Evolutionary conservation across 164 flowering plant species (phyloP), one percentile per base, ranked within the genome.

Genomic region (Amborella trichopoda): DNA sequence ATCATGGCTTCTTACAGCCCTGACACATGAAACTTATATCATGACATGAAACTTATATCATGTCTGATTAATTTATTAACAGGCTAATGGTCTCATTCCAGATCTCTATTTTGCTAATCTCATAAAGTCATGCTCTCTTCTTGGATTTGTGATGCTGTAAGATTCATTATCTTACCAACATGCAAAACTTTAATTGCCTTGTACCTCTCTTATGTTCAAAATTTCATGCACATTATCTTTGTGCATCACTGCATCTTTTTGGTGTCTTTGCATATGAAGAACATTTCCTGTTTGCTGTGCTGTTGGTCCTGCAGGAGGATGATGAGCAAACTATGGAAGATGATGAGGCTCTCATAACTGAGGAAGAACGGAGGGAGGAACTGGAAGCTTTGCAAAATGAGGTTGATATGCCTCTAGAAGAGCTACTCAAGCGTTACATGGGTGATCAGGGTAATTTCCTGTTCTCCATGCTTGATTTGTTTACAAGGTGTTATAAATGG

Each of bases 281-380:
- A 40, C 23, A 44, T 41, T 18, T 27, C 21, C 27, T 48, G 12
- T 61, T 14, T 27, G 40, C 28, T 45, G 36, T 65, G 38, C 16
- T 67, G n/a, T 54, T 60, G 69, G n/a, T n/a, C n/a, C 58, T 67
- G 56, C 72, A 93, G 99, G 95, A 79, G 68, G 99, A 93, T 60
- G 91, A 88, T 66, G 96, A 93, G 68, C 86, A 67, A 36, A 93
- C 96, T 11, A 62, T 88, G 49, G 96, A 80, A 61, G 88, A 80
- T 60, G 99, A 93, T 67, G 99, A 88, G 62, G 89, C 89, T 40
- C 75, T 70, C 44, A 77, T 88, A 54, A 85, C 95, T 27, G 68
- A 64, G 61, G 80, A 84, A 52, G 99, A 93, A 69, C 71, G 96
- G 58, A 68, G 56, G 52, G 94, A 81, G 60, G 95, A 93, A 67